Evolutionary conservation across 2,329 filamentous ascomycete genomes (phyloP).

Genomic region (Phialophora chinensis): DNA sequence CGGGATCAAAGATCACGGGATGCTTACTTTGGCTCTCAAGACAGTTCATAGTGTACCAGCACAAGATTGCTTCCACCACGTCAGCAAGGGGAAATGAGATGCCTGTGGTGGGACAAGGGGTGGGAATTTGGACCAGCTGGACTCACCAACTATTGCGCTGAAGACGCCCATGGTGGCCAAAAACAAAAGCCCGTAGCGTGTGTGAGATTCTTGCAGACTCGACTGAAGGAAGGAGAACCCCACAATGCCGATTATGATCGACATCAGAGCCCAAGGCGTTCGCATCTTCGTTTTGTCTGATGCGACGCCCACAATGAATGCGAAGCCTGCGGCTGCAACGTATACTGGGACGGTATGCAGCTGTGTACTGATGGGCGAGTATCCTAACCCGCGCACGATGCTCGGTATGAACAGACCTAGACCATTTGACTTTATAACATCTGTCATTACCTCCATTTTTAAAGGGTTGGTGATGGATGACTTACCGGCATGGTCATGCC

Average conservation of each 20-base stretch:
- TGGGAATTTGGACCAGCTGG: background rate
- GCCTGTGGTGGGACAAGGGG: background rate
- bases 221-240: conserved; percentile 1
- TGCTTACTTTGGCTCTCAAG: background rate
- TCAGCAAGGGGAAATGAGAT: background rate
- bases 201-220: background rate
- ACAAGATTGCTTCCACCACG: background rate
- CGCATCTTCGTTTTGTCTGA: conserved; percentile 6
- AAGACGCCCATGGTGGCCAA: background rate
- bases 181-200: conserved; percentile 1
- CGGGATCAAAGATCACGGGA: background rate
- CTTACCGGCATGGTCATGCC: conserved; percentile 10
- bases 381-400: conserved; percentile 2
- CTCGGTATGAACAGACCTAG: conserved; percentile 7
- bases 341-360: background rate
- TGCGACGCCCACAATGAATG: background rate
- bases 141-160: conserved; percentile 4
- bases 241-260: conserved; percentile 1
- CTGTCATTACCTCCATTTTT: background rate
- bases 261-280: background rate
- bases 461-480: background rate
- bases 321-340: background rate
- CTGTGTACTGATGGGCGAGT: conserved; percentile 7
- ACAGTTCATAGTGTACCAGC: conserved; percentile 10
- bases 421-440: background rate